Base-by-base conservation (phyloP, 2,329 filamentous ascomycete species). In the Fusarium begoniae region DNA sequence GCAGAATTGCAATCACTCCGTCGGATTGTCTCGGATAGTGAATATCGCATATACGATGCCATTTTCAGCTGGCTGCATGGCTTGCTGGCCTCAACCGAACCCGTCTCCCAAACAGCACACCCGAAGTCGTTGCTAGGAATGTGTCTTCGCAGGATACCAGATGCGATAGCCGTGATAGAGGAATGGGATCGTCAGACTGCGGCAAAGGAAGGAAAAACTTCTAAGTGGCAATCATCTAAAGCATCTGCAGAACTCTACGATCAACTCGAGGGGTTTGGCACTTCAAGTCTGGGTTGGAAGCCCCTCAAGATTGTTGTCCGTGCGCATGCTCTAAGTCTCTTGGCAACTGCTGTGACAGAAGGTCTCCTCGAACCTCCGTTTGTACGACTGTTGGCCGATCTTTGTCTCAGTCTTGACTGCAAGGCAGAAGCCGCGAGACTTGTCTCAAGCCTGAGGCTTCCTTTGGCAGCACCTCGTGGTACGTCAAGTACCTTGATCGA, bases 61-160 rank as follows among this genome's bases (percentile, higher is more conserved):
- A 79, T 83, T 30, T 77, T 84, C 41, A 59, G 74, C 22, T 82
- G 80, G 77, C 56, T 83, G 26, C 73, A 75, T 35, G 63, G 73
- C 15, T 44, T 84, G 10, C 63, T 84, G 43, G 76, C 70, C 28
- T 75, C 77, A 13, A 83, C 81, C 13, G 63, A 75, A 14, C 50
- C 72, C 5, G 58, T 70, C 8, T 60, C 51, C 6, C 59, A 76
- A 28, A 70, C 78, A 26, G 45, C 75, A 15, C 76, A 77, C 22
- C 70, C 71, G 11, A 82, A 81, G 54, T 83, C 82, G 15, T 74
- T 84, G 8, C 65, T 84, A 14, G 79, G 76, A n/a, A 81, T 84
- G 77, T 84, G 82, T 44, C 69, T 84, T 41, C 82, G 80, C 20
- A 79, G 73, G 61, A 61, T 82, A 18, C 79, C 80, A 7, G 73